Conservation (phyloP, 2,329 filamentous ascomycete genomes). For the Arthrobotrys sinensis region DNA sequence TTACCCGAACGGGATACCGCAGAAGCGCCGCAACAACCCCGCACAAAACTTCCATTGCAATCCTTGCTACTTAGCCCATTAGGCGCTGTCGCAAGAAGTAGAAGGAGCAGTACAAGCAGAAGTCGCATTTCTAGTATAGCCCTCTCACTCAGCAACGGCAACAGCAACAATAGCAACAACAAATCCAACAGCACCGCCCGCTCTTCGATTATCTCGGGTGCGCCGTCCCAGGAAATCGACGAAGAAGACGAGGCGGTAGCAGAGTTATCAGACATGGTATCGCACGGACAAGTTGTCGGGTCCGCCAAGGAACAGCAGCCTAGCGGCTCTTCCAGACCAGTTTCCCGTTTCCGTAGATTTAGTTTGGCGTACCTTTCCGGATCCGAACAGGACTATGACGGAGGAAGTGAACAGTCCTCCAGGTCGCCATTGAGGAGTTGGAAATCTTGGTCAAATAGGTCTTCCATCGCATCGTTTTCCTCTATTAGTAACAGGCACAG, state of each 20-base stretch:
- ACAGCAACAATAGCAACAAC: constrained; percentile 1
- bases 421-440: constrained; percentile 52
- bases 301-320: constrained; percentile 44
- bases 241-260: constrained; percentile 38
- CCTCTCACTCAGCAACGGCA: constrained; percentile 11
- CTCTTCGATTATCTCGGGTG: constrained; percentile 18
- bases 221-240: constrained; percentile 10
- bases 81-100: constrained; percentile 25
- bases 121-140: not conserved
- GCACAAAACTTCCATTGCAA: constrained; percentile 46
- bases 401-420: constrained; percentile 54
- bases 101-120: constrained; percentile 14
- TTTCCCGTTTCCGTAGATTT: constrained; percentile 57
- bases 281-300: constrained; percentile 28
- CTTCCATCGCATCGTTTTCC: constrained; percentile 49
- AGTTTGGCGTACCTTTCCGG: constrained; percentile 58
- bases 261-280: constrained; percentile 54
- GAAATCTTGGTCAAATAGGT: constrained; percentile 56
- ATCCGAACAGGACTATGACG: constrained; percentile 56
- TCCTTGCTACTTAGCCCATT: constrained; percentile 48
- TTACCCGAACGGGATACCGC: constrained; percentile 21
- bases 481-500: constrained; percentile 34
- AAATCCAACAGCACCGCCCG: constrained; percentile 20
- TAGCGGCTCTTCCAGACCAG: constrained; percentile 20
- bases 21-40: constrained; percentile 33